Evolutionary conservation across 257 asterid genomes (phyloP).

Genomic region (Penstemon barbatus): DNA sequence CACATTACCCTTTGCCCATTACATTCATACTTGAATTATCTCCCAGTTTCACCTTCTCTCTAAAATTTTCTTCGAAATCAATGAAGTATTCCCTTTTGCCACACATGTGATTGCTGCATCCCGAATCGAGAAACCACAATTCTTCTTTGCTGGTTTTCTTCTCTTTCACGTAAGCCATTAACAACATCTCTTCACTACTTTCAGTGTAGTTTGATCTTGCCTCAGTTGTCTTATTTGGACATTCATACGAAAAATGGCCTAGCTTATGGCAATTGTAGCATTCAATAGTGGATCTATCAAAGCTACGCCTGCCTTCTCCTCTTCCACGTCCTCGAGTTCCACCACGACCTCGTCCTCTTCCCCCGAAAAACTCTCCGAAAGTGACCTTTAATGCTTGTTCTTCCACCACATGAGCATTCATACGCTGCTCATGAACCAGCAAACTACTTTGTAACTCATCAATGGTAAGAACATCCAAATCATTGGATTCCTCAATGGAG

Average conservation of each 20-base stretch:
- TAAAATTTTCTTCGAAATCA: not conserved
- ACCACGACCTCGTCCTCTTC: conserved; percentile 18
- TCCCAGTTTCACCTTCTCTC: not conserved
- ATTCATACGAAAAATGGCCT: conserved; percentile 25
- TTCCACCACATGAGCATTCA: not conserved
- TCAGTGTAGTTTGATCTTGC: not conserved
- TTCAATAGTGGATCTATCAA: conserved; percentile 14
- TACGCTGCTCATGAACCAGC: conserved; percentile 16
- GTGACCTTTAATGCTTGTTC: conserved; percentile 5
- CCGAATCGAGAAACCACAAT: conserved; percentile 23
- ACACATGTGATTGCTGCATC: conserved; percentile 26
- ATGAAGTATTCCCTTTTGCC: not conserved
- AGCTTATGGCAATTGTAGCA: conserved; percentile 17
- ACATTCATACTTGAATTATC: not conserved
- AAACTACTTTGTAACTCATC: conserved; percentile 20
- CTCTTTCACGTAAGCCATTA: conserved; percentile 20
- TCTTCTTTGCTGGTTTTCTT: not conserved
- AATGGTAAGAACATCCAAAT: not conserved
- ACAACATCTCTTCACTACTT: not conserved
- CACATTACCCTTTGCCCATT: not conserved
- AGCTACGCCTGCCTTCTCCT: not conserved
- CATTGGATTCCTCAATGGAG: no score
- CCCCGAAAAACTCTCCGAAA: not conserved
- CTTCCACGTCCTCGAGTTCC: conserved; percentile 18
- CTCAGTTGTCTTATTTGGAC: not conserved